A percentile compares a stretch with the other conserved stretches of the same genome.
Evolutionary conservation across 805 yeast genomes (phyloP).

Genomic region (Tetrapisispora phaffii): DNA sequence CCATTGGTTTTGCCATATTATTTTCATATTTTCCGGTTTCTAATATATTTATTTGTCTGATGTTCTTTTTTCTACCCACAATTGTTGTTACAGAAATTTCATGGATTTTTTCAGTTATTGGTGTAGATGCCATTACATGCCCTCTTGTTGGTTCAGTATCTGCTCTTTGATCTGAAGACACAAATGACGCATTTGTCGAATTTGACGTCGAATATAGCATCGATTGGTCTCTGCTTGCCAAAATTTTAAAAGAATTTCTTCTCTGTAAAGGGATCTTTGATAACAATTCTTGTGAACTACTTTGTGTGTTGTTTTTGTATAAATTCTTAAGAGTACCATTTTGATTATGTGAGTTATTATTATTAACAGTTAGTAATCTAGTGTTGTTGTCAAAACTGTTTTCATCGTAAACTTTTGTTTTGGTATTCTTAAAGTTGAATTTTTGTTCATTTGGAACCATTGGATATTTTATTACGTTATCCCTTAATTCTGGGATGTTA

Average conservation of each 20-base stretch:
- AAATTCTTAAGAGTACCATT: not conserved
- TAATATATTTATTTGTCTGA: not conserved
- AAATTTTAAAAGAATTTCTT: not conserved
- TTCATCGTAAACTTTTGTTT: constrained; percentile 27
- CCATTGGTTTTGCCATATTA: not conserved
- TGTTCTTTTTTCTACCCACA: constrained; percentile 19
- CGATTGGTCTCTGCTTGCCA: not conserved
- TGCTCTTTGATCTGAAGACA: not conserved
- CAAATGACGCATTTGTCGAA: not conserved
- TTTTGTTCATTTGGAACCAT: constrained; percentile 27
- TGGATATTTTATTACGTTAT: constrained; percentile 42
- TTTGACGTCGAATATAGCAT: not conserved
- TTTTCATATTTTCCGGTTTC: not conserved
- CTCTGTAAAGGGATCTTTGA: not conserved
- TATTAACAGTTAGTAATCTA: not conserved
- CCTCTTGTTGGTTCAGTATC: not conserved
- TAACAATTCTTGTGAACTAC: not conserved
- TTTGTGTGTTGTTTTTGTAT: not conserved
- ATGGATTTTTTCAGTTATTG: constrained; percentile 23
- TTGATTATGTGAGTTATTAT: constrained; percentile 1
- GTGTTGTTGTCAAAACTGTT: constrained; percentile 2
- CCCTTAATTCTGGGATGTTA: constrained; percentile 61
- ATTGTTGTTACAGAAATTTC: constrained; percentile 20
- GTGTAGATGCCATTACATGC: constrained; percentile 11
- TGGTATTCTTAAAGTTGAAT: constrained; percentile 32